Percentiles rank a stretch among this genome's conserved stretches.
phyloP scores from a whole-genome alignment of 2,329 filamentous ascomycete genomes.

The Periconia sp. region DNA sequence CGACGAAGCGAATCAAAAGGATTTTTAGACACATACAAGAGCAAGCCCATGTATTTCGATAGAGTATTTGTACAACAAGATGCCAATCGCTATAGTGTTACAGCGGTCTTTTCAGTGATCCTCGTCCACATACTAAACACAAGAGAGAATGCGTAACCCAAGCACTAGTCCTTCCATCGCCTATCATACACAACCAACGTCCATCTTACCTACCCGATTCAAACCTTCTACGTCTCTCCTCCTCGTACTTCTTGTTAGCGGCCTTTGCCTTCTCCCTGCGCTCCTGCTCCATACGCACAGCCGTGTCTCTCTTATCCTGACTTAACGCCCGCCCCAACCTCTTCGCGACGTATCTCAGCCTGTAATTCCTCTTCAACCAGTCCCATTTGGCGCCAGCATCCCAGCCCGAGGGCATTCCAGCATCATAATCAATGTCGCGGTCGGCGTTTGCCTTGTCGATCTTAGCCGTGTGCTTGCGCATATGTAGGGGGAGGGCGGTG shows the following conservation, averaged over 20 bases:
- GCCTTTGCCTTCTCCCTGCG: conserved; percentile 34
- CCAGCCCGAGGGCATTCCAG: conserved; percentile 1
- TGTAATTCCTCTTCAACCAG: conserved; percentile 35
- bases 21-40: too few relatives aligned
- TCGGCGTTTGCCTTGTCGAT: conserved; percentile 10
- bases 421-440: neutral
- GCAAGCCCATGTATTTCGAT: too few relatives aligned
- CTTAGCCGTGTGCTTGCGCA: conserved; percentile 20
- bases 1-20: too few relatives aligned
- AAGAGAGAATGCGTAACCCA: conserved; percentile 13
- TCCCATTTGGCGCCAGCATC: conserved; percentile 26
- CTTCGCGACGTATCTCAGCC: conserved; percentile 23
- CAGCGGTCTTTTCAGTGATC: too few relatives aligned
- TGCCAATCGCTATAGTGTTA: too few relatives aligned
- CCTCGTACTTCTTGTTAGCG: conserved; percentile 34
- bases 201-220: conserved; percentile 31
- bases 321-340: conserved; percentile 19
- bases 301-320: conserved; percentile 20
- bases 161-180: too few relatives aligned
- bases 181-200: conserved; percentile 30
- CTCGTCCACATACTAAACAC: too few relatives aligned
- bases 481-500: conserved; percentile 29
- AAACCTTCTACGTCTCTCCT: conserved; percentile 33
- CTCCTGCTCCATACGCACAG: conserved; percentile 18
- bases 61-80: too few relatives aligned